Percentiles rank a stretch among this genome's conserved stretches.
phyloP scores from a whole-genome alignment of 2,329 filamentous ascomycete genomes.

The Ophiostoma perfectum region DNA sequence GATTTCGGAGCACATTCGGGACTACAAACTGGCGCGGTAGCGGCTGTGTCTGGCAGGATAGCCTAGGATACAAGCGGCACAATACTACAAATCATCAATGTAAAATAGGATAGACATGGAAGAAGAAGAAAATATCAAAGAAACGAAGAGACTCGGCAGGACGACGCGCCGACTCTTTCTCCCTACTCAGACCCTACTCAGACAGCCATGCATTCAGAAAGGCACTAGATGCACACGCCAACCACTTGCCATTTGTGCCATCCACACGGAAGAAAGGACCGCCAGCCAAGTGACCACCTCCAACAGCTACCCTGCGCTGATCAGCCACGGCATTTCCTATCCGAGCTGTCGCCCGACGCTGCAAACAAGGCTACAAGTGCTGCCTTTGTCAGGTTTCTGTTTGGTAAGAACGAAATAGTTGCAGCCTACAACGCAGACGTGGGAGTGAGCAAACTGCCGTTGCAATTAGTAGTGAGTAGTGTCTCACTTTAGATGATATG shows the following conservation, averaged over 20 bases:
- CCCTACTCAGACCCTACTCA: not conserved
- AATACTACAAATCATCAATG: not conserved
- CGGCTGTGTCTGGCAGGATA: not conserved
- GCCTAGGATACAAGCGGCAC: not conserved
- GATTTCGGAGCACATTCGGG: slow-evolving; percentile 78
- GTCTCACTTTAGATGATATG: not conserved
- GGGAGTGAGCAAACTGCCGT: not conserved
- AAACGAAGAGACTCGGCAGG: not conserved
- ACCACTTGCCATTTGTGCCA: not conserved
- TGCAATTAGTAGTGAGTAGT: not conserved
- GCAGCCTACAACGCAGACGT: too few species aligned
- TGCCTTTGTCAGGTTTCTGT: too few species aligned
- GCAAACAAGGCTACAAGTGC: too few species aligned
- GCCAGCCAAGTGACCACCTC: not conserved
- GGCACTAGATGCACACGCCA: not conserved
- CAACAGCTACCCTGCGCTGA: not conserved
- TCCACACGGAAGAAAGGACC: not conserved
- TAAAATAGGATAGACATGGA: not conserved
- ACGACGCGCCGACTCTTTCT: not conserved
- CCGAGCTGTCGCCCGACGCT: not conserved
- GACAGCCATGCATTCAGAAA: too few species aligned
- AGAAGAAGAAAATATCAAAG: not conserved
- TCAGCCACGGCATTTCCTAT: not conserved
- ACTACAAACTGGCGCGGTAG: slow-evolving; percentile 38
- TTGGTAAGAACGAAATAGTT: too few species aligned